These are phyloP conservation scores for Tetracladium setigerum DNA, from an alignment of 495 filamentous ascomycete species.

Conservation along the genomic window DNA sequence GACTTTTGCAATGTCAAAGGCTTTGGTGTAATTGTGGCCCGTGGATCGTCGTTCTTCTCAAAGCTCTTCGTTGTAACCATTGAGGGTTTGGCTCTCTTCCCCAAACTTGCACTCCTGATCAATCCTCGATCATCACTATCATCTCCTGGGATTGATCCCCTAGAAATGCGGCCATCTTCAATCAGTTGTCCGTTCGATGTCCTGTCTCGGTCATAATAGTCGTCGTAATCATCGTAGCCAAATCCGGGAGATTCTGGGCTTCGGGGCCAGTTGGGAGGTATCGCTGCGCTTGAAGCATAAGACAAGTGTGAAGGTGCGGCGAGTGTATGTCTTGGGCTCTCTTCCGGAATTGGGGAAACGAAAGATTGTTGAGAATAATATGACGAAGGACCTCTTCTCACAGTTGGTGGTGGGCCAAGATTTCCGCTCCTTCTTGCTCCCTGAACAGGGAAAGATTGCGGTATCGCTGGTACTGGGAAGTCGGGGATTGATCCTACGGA, in stretches of 20 bases:
- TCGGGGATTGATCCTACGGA: slow-evolving; percentile 43
- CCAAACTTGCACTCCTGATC: slow-evolving; percentile 72
- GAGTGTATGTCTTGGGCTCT: slow-evolving; percentile 46
- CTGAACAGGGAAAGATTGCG: slow-evolving; percentile 26
- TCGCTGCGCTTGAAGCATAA: slow-evolving; percentile 73
- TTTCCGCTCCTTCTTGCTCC: slow-evolving; percentile 43
- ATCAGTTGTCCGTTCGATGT: slow-evolving; percentile 37
- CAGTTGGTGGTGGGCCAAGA: slow-evolving; percentile 57
- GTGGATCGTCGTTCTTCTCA: slow-evolving; percentile 1
- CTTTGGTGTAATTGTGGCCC: slow-evolving; percentile 1
- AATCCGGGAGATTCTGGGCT: slow-evolving; percentile 30
- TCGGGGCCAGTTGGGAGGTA: slow-evolving; percentile 57
- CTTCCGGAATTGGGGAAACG: slow-evolving; percentile 86
- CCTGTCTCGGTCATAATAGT: slow-evolving; percentile 25
- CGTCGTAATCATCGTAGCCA: slow-evolving; percentile 35
- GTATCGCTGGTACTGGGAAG: slow-evolving; percentile 49
- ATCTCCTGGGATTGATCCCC: slow-evolving; percentile 35
- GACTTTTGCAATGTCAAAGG: slow-evolving; percentile 8
- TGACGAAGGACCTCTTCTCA: slow-evolving; percentile 61
- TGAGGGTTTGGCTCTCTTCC: slow-evolving; percentile 64
- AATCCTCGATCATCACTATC: slow-evolving; percentile 53
- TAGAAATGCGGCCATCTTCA: slow-evolving; percentile 36
- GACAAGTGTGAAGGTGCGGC: slow-evolving; percentile 43
- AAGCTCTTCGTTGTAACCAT: slow-evolving; percentile 49
- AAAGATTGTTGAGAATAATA: slow-evolving; percentile 68